Evolutionary conservation across 2,329 filamentous ascomycete genomes (phyloP).

Genomic region (Sclerotinia nivalis): DNA sequence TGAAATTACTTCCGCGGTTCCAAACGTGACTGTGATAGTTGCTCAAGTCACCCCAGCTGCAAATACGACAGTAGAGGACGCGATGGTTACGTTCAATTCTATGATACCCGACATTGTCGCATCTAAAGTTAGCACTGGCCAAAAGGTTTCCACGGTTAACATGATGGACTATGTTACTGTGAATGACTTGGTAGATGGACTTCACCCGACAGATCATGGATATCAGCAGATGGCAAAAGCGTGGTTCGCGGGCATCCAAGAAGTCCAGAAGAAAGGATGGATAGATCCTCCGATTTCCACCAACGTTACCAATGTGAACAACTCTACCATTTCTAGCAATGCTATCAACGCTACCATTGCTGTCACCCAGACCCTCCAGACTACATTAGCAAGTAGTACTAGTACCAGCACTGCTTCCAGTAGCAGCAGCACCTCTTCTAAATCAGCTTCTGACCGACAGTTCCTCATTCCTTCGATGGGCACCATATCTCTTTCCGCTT

Average conservation of each 20-base stretch:
- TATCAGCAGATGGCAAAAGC: slow-evolving; percentile 29
- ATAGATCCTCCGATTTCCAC: slow-evolving; percentile 4
- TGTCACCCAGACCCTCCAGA: background rate
- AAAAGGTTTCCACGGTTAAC: slow-evolving; percentile 25
- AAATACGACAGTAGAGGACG: background rate
- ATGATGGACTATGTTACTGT: slow-evolving; percentile 26
- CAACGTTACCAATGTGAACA: background rate
- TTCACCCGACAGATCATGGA: slow-evolving; percentile 32
- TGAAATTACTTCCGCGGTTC: slow-evolving; percentile 37
- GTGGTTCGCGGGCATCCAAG: slow-evolving; percentile 26
- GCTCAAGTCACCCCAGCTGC: slow-evolving; percentile 41
- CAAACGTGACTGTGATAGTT: slow-evolving; percentile 43
- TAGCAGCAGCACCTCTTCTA: background rate
- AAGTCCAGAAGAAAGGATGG: slow-evolving; percentile 20
- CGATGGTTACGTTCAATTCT: slow-evolving; percentile 27
- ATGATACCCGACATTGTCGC: slow-evolving; percentile 28
- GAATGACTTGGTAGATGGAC: slow-evolving; percentile 25
- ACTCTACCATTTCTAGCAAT: too few species aligned
- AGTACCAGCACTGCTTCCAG: background rate
- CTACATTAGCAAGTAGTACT: background rate
- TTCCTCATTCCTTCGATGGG: too few species aligned
- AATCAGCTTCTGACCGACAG: background rate
- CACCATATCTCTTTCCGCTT: background rate
- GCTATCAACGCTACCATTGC: background rate
- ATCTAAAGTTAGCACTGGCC: slow-evolving; percentile 13